Percentiles rank a stretch among this genome's conserved stretches.
phyloP scores from a whole-genome alignment of 2,329 filamentous ascomycete species.

The Dothistroma pini region DNA sequence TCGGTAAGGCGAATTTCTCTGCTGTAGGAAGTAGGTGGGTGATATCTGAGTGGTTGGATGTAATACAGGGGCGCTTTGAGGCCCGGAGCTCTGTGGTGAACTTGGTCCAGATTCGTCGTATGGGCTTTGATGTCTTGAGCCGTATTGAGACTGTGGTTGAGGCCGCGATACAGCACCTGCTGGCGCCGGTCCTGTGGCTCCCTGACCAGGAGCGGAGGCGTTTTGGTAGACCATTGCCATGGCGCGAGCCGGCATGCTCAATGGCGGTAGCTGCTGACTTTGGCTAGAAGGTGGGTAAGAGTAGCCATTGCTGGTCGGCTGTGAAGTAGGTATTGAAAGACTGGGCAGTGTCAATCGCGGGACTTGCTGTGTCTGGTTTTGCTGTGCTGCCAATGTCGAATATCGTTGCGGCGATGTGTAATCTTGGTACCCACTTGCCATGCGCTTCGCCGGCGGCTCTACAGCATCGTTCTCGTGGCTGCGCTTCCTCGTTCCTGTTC shows the following conservation, averaged over 20 bases:
- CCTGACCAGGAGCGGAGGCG: slow-evolving; percentile 51
- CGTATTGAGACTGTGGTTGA: slow-evolving; percentile 27
- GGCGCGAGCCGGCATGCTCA: slow-evolving; percentile 56
- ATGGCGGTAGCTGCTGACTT: slow-evolving; percentile 55
- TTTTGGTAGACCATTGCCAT: slow-evolving; percentile 74
- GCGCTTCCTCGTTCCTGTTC: slow-evolving; percentile 49
- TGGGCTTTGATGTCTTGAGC: slow-evolving; percentile 52
- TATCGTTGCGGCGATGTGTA: slow-evolving; percentile 30
- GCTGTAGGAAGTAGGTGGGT: slow-evolving; percentile 80
- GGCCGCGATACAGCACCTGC: slow-evolving; percentile 23
- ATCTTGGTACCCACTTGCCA: slow-evolving; percentile 24
- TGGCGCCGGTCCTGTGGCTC: slow-evolving; percentile 32
- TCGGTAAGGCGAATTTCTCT: slow-evolving; percentile 87
- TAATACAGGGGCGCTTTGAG: slow-evolving; percentile 52
- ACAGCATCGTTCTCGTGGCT: slow-evolving; percentile 53
- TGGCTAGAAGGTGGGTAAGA: slow-evolving; percentile 16
- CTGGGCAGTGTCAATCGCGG: slow-evolving; percentile 67
- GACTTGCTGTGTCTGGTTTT: slow-evolving; percentile 23
- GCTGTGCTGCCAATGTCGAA: slow-evolving; percentile 36
- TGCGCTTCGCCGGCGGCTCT: slow-evolving; percentile 57
- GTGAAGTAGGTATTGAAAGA: slow-evolving; percentile 59
- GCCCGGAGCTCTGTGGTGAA: slow-evolving; percentile 68
- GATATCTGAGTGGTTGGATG: slow-evolving; percentile 63
- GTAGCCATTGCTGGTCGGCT: slow-evolving; percentile 23
- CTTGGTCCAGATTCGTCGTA: slow-evolving; percentile 52